Conservation (phyloP, 2,329 filamentous ascomycete species). For the Zopfia rhizophila region DNA sequence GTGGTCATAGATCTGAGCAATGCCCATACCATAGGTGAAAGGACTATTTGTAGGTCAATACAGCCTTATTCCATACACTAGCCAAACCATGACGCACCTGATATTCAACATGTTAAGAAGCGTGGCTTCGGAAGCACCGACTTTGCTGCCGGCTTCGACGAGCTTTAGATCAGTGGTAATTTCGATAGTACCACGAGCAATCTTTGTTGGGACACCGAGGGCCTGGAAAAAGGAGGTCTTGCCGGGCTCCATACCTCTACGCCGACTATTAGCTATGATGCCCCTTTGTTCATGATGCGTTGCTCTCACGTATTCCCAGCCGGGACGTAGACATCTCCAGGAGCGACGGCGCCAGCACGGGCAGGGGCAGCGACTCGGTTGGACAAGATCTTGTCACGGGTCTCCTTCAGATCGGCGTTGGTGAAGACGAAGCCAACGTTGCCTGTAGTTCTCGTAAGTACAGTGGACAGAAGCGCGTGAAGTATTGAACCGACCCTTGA, state of each 20-base stretch:
- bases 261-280: constrained; percentile 24
- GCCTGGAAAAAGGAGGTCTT: constrained; percentile 99
- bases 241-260: constrained; percentile 94
- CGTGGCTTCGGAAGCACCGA: constrained; percentile 98
- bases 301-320: constrained; percentile 84
- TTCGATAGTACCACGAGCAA: constrained; percentile 99
- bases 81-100: constrained; percentile 61
- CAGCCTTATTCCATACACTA: not conserved
- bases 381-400: constrained; percentile 91
- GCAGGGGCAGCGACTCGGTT: constrained; percentile 99
- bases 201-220: constrained; percentile 99
- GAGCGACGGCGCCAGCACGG: constrained; percentile 96
- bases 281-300: not conserved
- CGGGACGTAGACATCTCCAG: constrained; percentile 91
- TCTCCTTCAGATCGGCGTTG: constrained; percentile 91
- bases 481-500: constrained; percentile 71
- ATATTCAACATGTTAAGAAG: constrained; percentile 99
- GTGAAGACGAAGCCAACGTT: constrained; percentile 99
- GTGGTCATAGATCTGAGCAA: constrained; percentile 96
- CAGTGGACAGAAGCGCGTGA: constrained; percentile 6
- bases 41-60: constrained; percentile 25
- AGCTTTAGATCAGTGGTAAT: constrained; percentile 98
- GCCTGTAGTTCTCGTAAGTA: constrained; percentile 57
- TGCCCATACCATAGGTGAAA: constrained; percentile 87
- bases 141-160: constrained; percentile 90